Percentiles rank a stretch among this genome's conserved stretches.
Conservation (phyloP, 1,284 basidiomycete genomes). For the Leccinum variabile region DNA sequence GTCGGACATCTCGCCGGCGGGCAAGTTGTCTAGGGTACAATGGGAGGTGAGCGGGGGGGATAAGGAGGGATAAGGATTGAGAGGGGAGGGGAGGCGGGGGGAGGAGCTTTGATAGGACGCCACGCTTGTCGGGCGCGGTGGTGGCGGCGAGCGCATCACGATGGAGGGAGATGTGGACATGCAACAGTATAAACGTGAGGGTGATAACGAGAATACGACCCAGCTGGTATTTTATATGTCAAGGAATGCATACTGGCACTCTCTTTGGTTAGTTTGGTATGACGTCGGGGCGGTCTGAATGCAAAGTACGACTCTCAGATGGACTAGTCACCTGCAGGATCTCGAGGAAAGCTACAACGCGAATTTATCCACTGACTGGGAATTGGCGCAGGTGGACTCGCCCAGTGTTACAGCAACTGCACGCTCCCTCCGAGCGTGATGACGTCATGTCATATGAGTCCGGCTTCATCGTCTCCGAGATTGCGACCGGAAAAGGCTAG, state of each 20-base stretch:
- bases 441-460: neutral
- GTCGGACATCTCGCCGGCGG: conserved; percentile 19
- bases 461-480: neutral
- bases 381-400: neutral
- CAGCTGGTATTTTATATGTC: conserved; percentile 16
- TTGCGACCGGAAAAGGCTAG: neutral
- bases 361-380: neutral
- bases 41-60: conserved; percentile 5
- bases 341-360: neutral
- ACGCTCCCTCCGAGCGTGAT: neutral
- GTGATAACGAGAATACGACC: neutral
- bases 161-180: conserved; percentile 9
- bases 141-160: conserved; percentile 13
- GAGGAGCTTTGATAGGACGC: conserved; percentile 16
- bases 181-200: neutral
- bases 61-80: conserved; percentile 18
- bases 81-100: conserved; percentile 22
- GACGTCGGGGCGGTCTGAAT: conserved; percentile 18
- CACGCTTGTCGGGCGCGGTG: conserved; percentile 8
- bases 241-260: conserved; percentile 5
- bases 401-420: neutral
- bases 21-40: conserved; percentile 11
- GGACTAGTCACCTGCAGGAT: neutral
- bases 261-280: conserved; percentile 5
- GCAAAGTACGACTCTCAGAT: neutral